Percentiles rank a stretch among this genome's conserved stretches.
Evolutionary conservation across 305 asterid species (phyloP).

Genomic region (Fraxinus sp.): DNA sequence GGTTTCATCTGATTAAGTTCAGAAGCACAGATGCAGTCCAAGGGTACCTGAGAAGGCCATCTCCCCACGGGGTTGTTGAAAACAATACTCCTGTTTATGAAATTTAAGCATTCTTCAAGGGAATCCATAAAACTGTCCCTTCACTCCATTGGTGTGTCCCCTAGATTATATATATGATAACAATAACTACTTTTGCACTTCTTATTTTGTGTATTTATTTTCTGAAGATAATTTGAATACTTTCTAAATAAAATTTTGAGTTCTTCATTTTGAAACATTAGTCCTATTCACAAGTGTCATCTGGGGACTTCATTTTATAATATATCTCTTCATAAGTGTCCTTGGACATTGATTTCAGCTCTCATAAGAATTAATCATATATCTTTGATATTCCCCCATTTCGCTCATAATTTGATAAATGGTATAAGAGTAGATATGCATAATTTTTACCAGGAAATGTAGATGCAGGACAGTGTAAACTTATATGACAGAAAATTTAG

Average conservation of each 20-base stretch:
- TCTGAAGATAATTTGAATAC: background rate
- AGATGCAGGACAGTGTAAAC: background rate
- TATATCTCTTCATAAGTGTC: background rate
- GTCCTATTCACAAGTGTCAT: background rate
- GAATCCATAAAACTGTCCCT: background rate
- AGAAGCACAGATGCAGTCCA: background rate
- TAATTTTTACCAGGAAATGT: background rate
- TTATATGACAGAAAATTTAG: background rate
- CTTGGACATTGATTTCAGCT: background rate
- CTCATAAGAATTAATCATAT: background rate
- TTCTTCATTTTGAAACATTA: background rate
- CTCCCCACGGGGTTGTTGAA: background rate
- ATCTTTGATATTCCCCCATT: background rate
- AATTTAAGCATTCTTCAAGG: background rate
- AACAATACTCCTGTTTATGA: background rate
- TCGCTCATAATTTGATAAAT: background rate
- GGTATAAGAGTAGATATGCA: background rate
- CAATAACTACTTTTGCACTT: background rate
- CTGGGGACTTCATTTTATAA: background rate
- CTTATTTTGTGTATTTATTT: background rate
- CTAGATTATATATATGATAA: background rate
- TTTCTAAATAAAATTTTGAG: background rate
- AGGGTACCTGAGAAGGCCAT: background rate
- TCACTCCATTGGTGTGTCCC: background rate
- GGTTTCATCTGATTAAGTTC: conserved; percentile 4